Base-by-base conservation (phyloP, 306 rosid species). In the Cucumis hystrix region DNA sequence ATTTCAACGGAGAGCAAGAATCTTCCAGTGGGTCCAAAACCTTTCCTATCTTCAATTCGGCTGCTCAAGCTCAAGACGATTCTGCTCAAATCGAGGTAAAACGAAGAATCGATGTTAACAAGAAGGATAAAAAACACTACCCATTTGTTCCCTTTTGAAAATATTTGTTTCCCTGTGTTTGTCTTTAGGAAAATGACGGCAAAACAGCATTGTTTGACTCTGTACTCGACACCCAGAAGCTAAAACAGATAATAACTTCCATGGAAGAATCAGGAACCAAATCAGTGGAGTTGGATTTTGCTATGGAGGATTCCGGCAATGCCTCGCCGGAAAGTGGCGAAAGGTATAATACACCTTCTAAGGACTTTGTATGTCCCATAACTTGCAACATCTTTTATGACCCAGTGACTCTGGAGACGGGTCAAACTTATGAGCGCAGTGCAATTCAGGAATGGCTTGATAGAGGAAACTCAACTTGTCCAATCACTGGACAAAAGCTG, bases 361-460 rank as follows among this genome's bases (percentile, higher is more conserved):
- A 95, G 84, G 97, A 95, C 82, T 92, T 90, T 78, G 93, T 92
- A 41, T 95, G 98, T 79, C 96, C 98, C 72, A 95, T 90, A 72
- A 95, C 97, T 20, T 89, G 93, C 83, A 86, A 89, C 81, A 74
- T 94, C 20, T 94, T 94, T 86, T 87, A 92, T 80, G 98, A 95
- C 79, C 98, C 98, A 0, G 98, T 95, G 77, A 95, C 98, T 47
- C 91, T 95, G 47, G 97, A 95, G 84, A 95, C 97, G 8, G 98
- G 97, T 33, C 97, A 95, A 78, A 92, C 98, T 74, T 95, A 87
- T 65, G 98, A 95, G 87, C 91, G 97, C 11, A 81, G 64, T 80
- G 98, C 98, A 7, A 95, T 90, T 13, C 96, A 89, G 60, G 96
- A 95, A 80, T 95, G 98, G 98, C 86, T 92, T 52, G 89, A 88